Evolutionary conservation across 768 basidiomycete genomes (phyloP).

Genomic region (Psilocybe cyanescens): DNA sequence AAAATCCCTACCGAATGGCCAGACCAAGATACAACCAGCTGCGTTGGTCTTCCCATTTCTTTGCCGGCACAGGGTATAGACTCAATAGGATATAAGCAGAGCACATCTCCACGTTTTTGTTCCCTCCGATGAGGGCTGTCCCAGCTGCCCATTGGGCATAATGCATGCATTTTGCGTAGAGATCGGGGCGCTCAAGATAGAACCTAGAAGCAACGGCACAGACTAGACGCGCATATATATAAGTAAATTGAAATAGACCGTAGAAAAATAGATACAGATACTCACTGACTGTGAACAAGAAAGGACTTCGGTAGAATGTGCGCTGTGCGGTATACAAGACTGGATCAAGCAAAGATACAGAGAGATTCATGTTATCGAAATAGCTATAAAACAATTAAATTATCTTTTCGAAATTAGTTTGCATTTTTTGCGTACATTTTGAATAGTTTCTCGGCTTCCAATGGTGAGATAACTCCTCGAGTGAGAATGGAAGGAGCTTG

Average conservation of each 20-base stretch:
- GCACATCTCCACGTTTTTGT: constrained; percentile 83
- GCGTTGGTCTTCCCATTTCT: constrained; percentile 88
- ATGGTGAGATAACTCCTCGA: constrained; percentile 61
- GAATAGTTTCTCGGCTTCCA: constrained; percentile 75
- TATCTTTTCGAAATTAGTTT: background rate
- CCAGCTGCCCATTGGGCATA: constrained; percentile 80
- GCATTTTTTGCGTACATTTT: constrained; percentile 51
- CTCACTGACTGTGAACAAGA: constrained; percentile 90
- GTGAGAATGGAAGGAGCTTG: constrained; percentile 67
- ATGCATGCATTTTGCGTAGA: constrained; percentile 75
- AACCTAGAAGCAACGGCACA: constrained; percentile 89
- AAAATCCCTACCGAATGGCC: constrained; percentile 68
- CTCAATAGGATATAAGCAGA: constrained; percentile 83
- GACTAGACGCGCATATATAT: constrained; percentile 44
- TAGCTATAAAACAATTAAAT: constrained; percentile 47
- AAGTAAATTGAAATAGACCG: background rate
- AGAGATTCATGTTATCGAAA: constrained; percentile 80
- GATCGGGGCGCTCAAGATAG: constrained; percentile 67
- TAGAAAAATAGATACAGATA: constrained; percentile 19
- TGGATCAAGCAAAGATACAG: constrained; percentile 79
- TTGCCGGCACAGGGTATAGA: constrained; percentile 74
- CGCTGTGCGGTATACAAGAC: constrained; percentile 82
- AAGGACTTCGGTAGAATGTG: constrained; percentile 84
- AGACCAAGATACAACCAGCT: constrained; percentile 90
- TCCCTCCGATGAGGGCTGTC: constrained; percentile 72